A percentile compares a stretch with the other conserved stretches of the same genome.
These are phyloP conservation scores for Hagleromyces aurorensis DNA, from an alignment of 805 yeast genomes.

Conservation along the genomic window DNA sequence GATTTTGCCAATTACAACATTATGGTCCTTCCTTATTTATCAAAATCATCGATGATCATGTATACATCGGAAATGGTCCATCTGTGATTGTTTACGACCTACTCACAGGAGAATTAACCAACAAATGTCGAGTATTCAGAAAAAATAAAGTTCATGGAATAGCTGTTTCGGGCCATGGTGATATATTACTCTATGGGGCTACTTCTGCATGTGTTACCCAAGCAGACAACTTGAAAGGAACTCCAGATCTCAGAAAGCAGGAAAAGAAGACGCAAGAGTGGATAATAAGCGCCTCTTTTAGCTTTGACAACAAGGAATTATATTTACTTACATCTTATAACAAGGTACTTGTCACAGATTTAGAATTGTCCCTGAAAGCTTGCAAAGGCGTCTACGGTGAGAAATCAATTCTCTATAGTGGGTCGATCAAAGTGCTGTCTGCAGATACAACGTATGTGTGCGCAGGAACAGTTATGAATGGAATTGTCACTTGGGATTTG, in stretches of 20 bases:
- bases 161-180: slow-evolving; percentile 30
- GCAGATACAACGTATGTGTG: slow-evolving; percentile 46
- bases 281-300: slow-evolving; percentile 59
- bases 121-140: slow-evolving; percentile 43
- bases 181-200: slow-evolving; percentile 56
- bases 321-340: slow-evolving; percentile 77
- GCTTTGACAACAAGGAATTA: slow-evolving; percentile 31
- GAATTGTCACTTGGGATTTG: slow-evolving; percentile 73
- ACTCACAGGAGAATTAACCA: slow-evolving; percentile 32
- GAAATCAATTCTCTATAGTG: slow-evolving; percentile 82
- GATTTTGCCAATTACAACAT: no score
- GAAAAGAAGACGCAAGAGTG: slow-evolving; percentile 67
- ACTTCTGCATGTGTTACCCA: slow-evolving; percentile 49
- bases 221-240: slow-evolving; percentile 25
- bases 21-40: slow-evolving; percentile 70
- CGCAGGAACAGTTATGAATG: slow-evolving; percentile 92
- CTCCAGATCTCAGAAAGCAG: slow-evolving; percentile 11
- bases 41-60: slow-evolving; percentile 32
- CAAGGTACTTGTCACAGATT: slow-evolving; percentile 32
- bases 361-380: slow-evolving; percentile 18
- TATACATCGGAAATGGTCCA: slow-evolving; percentile 70
- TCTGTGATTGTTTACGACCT: slow-evolving; percentile 46
- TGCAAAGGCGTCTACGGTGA: slow-evolving; percentile 45
- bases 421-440: slow-evolving; percentile 48
- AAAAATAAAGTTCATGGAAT: slow-evolving; percentile 83